Percentiles rank a stretch among this genome's conserved stretches.
phyloP scores from a whole-genome alignment of 371 early-diverging fungal species.

The Actinomortierella ambigua region DNA sequence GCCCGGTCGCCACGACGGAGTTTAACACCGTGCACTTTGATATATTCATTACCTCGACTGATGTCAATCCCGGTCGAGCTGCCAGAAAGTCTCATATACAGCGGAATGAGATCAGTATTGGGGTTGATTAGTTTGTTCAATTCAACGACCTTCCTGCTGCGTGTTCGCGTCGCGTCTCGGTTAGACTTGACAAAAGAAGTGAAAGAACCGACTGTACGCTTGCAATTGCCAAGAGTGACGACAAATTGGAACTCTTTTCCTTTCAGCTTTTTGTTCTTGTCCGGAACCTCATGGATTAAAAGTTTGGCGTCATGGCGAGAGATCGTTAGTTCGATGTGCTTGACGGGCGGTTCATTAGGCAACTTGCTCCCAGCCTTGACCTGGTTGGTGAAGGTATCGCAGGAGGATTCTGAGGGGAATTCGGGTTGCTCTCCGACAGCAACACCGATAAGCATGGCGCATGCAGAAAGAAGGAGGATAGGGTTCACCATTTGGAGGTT shows the following conservation, averaged over 20 bases:
- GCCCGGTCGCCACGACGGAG: slow-evolving; percentile 12
- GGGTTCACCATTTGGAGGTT: not conserved
- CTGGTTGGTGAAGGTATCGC: slow-evolving; percentile 9
- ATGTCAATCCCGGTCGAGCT: slow-evolving; percentile 6
- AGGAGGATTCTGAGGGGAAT: slow-evolving; percentile 12
- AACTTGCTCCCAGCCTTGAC: no score
- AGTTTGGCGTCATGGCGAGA: slow-evolving; percentile 13
- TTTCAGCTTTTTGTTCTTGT: not conserved
- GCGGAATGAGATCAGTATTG: slow-evolving; percentile 10
- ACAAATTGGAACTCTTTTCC: slow-evolving; percentile 12
- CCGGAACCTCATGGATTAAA: slow-evolving; percentile 23
- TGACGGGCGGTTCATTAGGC: no score
- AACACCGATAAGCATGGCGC: slow-evolving; percentile 13
- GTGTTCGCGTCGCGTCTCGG: not conserved
- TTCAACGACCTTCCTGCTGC: slow-evolving; percentile 13
- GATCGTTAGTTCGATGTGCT: slow-evolving; percentile 8
- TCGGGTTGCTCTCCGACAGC: slow-evolving; percentile 5
- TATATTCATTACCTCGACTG: slow-evolving; percentile 8
- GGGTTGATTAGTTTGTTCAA: slow-evolving; percentile 14
- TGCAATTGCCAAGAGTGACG: slow-evolving; percentile 9
- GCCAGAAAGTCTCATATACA: slow-evolving; percentile 12
- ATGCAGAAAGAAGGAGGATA: not conserved
- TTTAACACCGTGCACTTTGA: slow-evolving; percentile 7
- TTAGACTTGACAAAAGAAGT: slow-evolving; percentile 19
- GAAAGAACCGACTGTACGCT: slow-evolving; percentile 7